Evolutionary conservation across 2,329 filamentous ascomycete genomes (phyloP), one percentile per base, ranked within the genome.

Genomic region (Blastomyces gilchristii): DNA sequence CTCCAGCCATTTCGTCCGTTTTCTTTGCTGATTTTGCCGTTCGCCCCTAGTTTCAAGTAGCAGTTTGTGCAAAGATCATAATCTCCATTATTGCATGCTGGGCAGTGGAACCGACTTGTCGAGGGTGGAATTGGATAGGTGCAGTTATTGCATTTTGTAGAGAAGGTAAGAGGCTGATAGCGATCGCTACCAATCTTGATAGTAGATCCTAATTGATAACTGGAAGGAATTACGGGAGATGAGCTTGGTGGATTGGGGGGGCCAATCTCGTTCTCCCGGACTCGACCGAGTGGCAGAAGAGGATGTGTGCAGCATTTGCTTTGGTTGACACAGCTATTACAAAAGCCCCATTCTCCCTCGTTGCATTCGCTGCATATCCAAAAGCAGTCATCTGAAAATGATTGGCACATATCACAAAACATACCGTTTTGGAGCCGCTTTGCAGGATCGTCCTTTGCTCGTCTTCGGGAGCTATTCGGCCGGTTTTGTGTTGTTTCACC

Each of bases 281-380:
- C 80, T 67, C 91, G 87, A 0, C 86, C 84, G 54, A 96, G 79
- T 0, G 92, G 90, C 0, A 96, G 79, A 0, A 97, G 80, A 7
- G 88, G 82, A 71, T 97, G 93, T 0, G 87, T 89, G 75, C 93
- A 97, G 64, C 86, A 88, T 64, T 82, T 82, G 18, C 90, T 91
- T 73, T 87, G 86, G 64, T 93, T 92, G 39, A 96, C 90, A 68
- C 93, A 97, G 65, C 82, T 78, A 69, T 92, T 91, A 76, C 93
- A 97, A 72, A 90, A 97, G 0, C 93, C 93, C 92, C 92, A 97
- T 71, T 95, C 92, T 5, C 91, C 93, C 66, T 94, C 86, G 69
- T 96, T 96, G 76, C 93, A 97, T 34, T 82, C 74, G 64, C 88
- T 85, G 73, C 93, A 97, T 66, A 89, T 87, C 93, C 92, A 97